Base-by-base conservation (phyloP, 768 basidiomycete genomes). In the Pisolithus sp. region DNA sequence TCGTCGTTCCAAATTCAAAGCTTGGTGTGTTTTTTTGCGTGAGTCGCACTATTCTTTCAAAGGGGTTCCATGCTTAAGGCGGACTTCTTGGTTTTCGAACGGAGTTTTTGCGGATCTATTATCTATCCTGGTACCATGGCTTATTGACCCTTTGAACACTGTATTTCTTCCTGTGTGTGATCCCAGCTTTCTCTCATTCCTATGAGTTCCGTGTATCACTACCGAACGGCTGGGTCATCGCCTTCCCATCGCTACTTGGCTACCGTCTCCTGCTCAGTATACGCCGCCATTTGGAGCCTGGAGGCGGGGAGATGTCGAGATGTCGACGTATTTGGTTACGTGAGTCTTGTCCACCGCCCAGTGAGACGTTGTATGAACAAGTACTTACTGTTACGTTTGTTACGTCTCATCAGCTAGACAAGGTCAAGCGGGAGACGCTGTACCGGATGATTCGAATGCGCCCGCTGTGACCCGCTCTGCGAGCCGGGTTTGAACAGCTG, bases 211-310 rank as follows among this genome's bases (percentile, higher is more conserved):
- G 26, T n/a, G 7, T 9, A 30, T 28, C 37, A 15, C 23, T 13
- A 34, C 12, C 12, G 12, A 34, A 13, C 31, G 63, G 63, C 6
- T 65, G 63, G 63, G 60, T 60, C 3, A 50, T 59, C 3, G 60
- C 62, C 10, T 49, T 63, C 4, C 62, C 63, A 2, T 62, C 62
- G 12, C 36, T 65, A 2, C 56, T 65, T 15, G 62, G 63, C 13
- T 57, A 52, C 38, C 60, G 60, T 30, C 55, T 63, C 9, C 51
- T 65, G 13, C 53, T 65, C 38, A 57, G 56, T 47, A 63, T 62
- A 55, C 62, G 63, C 39, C 44, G 43, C 4, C 53, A 49, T 41
- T 60, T 54, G 12, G 28, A 24, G 3, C 18, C 44, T 26, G 15
- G 42, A 50, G n/a, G 15, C 34, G 17, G 13, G 43, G n/a, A 15